Conservation (phyloP, 2,329 filamentous ascomycete genomes). For the Tolypocladium sp. region DNA sequence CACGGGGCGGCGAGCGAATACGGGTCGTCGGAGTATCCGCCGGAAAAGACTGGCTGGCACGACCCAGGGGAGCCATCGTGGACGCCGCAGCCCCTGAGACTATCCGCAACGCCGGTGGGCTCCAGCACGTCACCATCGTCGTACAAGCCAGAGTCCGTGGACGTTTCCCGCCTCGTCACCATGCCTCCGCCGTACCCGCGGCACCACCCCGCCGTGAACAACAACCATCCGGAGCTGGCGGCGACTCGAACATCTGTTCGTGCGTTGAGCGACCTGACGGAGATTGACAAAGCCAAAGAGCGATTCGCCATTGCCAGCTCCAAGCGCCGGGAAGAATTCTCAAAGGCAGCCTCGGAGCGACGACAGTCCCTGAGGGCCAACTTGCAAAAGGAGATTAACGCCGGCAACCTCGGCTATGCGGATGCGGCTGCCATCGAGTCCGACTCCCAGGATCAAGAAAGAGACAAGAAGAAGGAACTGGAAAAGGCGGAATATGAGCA, state of each 20-base stretch:
- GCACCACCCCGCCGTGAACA: constrained; percentile 92
- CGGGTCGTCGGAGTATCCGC: constrained; percentile 40
- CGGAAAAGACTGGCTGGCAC: constrained; percentile 48
- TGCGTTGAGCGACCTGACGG: constrained; percentile 61
- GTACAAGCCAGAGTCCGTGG: constrained; percentile 50
- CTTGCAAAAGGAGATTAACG: constrained; percentile 68
- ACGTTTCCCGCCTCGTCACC: constrained; percentile 87
- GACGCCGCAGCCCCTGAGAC: constrained; percentile 34
- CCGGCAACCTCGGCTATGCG: constrained; percentile 71
- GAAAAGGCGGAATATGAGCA: constrained; percentile 74
- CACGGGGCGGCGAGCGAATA: constrained; percentile 29
- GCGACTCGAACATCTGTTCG: constrained; percentile 68
- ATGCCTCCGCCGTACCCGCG: constrained; percentile 89
- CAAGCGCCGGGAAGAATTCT: constrained; percentile 48
- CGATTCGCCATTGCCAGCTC: constrained; percentile 46
- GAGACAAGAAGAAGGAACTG: constrained; percentile 59
- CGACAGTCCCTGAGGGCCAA: constrained; percentile 60
- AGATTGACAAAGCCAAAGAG: constrained; percentile 61
- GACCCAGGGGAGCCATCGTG: constrained; percentile 29
- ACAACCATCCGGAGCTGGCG: constrained; percentile 84
- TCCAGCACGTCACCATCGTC: constrained; percentile 36
- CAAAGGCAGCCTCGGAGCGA: constrained; percentile 38
- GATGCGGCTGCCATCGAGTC: constrained; percentile 76
- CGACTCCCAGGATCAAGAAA: constrained; percentile 62
- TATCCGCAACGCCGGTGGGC: constrained; percentile 28